These are phyloP conservation scores for Lentinula edodes DNA, from an alignment of 768 basidiomycete species.

Conservation along the genomic window DNA sequence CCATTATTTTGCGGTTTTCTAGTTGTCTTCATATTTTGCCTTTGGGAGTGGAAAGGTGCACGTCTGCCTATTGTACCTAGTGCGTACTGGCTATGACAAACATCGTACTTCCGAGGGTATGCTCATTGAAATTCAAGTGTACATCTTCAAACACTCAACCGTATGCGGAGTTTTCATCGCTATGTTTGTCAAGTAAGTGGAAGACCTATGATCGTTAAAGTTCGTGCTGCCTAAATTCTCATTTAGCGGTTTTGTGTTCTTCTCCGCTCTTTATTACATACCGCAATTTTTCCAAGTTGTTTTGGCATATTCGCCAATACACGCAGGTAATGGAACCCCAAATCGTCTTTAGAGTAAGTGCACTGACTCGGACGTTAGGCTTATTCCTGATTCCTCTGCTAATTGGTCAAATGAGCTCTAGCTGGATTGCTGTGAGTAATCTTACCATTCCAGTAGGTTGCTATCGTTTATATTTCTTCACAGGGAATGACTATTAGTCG, in stretches of 20 bases:
- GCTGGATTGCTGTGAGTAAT: slow-evolving; percentile 43
- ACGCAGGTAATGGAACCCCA: slow-evolving; percentile 20
- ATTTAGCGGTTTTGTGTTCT: slow-evolving; percentile 53
- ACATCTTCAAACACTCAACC: slow-evolving; percentile 63
- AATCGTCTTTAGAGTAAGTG: background rate
- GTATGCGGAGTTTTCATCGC: slow-evolving; percentile 64
- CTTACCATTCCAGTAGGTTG: background rate
- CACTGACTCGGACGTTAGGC: slow-evolving; percentile 25
- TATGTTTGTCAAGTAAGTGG: slow-evolving; percentile 59
- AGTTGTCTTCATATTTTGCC: slow-evolving; percentile 51
- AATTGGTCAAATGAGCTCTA: slow-evolving; percentile 55
- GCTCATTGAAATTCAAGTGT: slow-evolving; percentile 36
- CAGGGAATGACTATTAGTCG: slow-evolving; percentile 58
- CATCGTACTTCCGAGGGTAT: background rate
- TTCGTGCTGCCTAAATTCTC: background rate
- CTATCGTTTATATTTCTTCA: background rate
- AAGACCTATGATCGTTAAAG: background rate
- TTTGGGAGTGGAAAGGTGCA: slow-evolving; percentile 72
- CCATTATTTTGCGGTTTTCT: slow-evolving; percentile 52
- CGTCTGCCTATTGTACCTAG: slow-evolving; percentile 69
- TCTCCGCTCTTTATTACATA: slow-evolving; percentile 63
- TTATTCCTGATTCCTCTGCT: slow-evolving; percentile 68
- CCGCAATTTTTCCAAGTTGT: slow-evolving; percentile 76
- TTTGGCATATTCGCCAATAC: slow-evolving; percentile 59
- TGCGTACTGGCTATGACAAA: slow-evolving; percentile 21